phyloP scores from a whole-genome alignment of 345 rosid species.

The Reutealis trisperma region DNA sequence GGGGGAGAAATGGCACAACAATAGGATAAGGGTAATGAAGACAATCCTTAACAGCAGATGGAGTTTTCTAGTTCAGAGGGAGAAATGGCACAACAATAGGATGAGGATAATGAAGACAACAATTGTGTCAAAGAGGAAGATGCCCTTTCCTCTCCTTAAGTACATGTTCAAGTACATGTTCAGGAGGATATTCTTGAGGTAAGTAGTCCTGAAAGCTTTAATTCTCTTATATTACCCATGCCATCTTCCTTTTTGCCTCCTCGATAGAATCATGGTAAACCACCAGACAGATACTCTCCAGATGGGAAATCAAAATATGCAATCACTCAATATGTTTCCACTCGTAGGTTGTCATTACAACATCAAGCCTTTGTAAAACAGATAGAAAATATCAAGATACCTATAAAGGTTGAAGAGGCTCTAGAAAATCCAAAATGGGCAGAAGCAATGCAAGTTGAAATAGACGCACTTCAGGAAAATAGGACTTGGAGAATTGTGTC shows the following conservation, averaged over 20 bases:
- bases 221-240: background rate
- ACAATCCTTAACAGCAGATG: background rate
- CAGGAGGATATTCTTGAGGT: background rate
- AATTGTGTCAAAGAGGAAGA: background rate
- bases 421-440: conserved; percentile 1
- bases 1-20: no score
- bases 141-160: background rate
- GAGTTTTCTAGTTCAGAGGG: no score
- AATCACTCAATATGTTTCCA: background rate
- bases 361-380: conserved; percentile 4
- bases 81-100: no score
- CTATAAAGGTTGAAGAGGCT: conserved; percentile 4
- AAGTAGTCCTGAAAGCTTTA: background rate
- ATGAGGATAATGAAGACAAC: no score
- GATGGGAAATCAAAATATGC: conserved; percentile 1
- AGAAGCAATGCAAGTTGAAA: background rate
- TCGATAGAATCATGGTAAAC: background rate
- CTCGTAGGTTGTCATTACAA: background rate
- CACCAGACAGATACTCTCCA: background rate
- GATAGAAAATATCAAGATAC: background rate
- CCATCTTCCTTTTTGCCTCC: background rate
- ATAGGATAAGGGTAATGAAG: no score
- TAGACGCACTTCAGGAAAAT: background rate
- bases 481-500: conserved; percentile 4
- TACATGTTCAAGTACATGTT: background rate